Evolutionary conservation across 73 alveolate species (phyloP), one percentile per base, ranked within the genome.

Genomic region (Tetrahymena borealis): DNA sequence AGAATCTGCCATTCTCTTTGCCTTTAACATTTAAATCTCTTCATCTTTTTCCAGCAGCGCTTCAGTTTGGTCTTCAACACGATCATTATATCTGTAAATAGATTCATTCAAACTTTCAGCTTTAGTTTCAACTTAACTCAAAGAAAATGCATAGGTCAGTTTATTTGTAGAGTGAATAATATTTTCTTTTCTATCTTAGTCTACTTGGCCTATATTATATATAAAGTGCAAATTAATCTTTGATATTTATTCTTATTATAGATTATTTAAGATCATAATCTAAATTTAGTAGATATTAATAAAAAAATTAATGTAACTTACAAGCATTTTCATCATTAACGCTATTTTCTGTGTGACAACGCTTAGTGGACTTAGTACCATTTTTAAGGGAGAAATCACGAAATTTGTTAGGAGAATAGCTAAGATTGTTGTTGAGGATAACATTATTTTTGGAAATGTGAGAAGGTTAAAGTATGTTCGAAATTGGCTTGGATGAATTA

Each of bases 21-120:
- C 85, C 38, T 60, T 60, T n/a, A 60, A 20, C 85, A 60, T 60
- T 60, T 60, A 60, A 60, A 60, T 60, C 28, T 60, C 85, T 60
- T 60, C 85, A 60, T 60, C 85, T n/a, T 60, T 60, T 60, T 60
- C 85, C n/a, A 60, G 85, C 18, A 60, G 85, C n/a, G 85, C 85
- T 60, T 60, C 85, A 20, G 20, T 60, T 60, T 60, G 37, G 28
- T 60, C 85, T 1, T 60, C 85, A 60, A 16, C 10, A 24, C 28
- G 35, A n/a, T 60, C 85, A 60, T 60, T 20, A 6, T 60, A 60
- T 60, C 85, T 60, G 28, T 60, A 60, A n/a, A 60, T 60, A 60
- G 85, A 60, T 60, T 60, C 85, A 28, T 60, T 60, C 9, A 60
- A 28, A 15, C 85, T 60, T 60, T 60, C 85, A 18, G 28, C 85